Base-by-base conservation (phyloP, 2,329 filamentous ascomycete genomes). In the Xylaria digitata region DNA sequence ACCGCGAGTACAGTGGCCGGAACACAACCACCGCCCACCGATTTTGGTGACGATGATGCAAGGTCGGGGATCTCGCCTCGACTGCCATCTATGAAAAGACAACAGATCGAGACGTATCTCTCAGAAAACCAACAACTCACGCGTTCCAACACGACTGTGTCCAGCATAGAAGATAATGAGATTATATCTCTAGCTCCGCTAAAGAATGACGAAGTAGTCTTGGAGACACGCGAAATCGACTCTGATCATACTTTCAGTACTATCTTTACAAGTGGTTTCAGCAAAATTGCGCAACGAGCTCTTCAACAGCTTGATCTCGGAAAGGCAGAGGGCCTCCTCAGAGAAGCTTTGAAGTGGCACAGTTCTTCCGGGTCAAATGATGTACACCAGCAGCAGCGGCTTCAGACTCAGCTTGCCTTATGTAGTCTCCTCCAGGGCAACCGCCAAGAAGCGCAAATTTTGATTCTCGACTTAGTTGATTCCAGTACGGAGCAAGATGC, bases 391-490 rank as follows among this genome's bases (percentile, higher is more conserved):
- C 37, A 53, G 19, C 65, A 57, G n/a, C 68, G 37, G 34, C 37
- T 70, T 11, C 68, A 68, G 17, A 65, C 59, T 32, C 68, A 70
- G 37, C 68, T 70, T 61, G 65, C 68, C 2, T 42, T 70, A 15
- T 70, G 68, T 21, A 61, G 21, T 37, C 62, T 70, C 4, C 65
- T 70, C 6, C 65, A 63, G 26, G 68, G 68, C 15, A 65, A 68
- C 23, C 52, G 56, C 4, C 50, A 61, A 59, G 62, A 63, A 49
- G 61, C 68, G 3, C 58, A 67, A 50, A 52, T 23, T 30, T 52
- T 70, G 11, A 65, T 70, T 26, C 58, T 63, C 23, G 42, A 42
- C 13, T 26, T 70, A 4, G n/a, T 63, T 40, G 26, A 59, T 37
- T 60, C 62, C 45, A 57, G 55, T n/a, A 34, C 40, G 11, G 59